These are phyloP conservation scores for Spatholobus suberectus DNA, from an alignment of 306 rosid genomes.

Conservation along the genomic window DNA sequence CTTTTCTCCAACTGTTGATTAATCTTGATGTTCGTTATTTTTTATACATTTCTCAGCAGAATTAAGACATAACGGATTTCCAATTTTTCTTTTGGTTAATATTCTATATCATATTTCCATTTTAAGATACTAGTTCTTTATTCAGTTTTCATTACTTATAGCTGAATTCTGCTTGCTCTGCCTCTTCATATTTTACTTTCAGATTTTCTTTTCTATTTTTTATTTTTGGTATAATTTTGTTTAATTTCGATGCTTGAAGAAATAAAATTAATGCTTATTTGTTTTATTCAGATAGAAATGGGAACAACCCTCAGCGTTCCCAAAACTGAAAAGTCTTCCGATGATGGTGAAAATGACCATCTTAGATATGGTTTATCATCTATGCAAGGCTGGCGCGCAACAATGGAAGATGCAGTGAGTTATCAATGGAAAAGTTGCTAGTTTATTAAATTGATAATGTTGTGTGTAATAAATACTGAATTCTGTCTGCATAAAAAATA, in stretches of 20 bases:
- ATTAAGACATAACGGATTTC: neutral
- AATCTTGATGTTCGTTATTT: neutral
- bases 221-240: neutral
- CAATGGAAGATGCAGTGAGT: slow-evolving; percentile 99
- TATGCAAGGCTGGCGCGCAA: slow-evolving; percentile 98
- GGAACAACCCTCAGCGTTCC: slow-evolving; percentile 88
- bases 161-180: neutral
- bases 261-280: slow-evolving; percentile 22
- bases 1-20: neutral
- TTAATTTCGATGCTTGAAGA: slow-evolving; percentile 19
- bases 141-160: neutral
- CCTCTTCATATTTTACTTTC: neutral
- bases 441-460: slow-evolving; percentile 28
- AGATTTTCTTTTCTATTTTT: slow-evolving; percentile 4
- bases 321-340: slow-evolving; percentile 85
- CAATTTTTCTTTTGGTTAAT: neutral
- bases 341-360: slow-evolving; percentile 74
- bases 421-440: slow-evolving; percentile 11
- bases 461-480: neutral
- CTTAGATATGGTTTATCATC: slow-evolving; percentile 90
- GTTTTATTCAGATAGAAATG: slow-evolving; percentile 55
- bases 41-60: neutral
- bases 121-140: neutral
- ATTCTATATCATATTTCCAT: neutral
- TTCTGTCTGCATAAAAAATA: neutral